Evolutionary conservation across 441 rosid species (phyloP).

Genomic region (Pelargonium myrrhifolium): DNA sequence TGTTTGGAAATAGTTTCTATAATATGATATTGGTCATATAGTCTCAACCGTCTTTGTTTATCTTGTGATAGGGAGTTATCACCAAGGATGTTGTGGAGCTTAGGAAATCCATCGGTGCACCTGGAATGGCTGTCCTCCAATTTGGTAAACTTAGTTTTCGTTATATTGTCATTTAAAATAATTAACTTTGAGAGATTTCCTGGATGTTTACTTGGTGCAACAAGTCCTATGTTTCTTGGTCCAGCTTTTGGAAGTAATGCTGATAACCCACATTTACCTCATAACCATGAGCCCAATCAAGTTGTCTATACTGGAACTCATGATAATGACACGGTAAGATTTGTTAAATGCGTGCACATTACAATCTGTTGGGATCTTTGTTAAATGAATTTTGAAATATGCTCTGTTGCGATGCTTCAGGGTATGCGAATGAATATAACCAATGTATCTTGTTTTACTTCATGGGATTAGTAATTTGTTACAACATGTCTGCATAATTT

Average conservation of each 20-base stretch:
- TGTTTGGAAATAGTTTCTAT: neutral
- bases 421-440: neutral
- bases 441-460: neutral
- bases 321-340: conserved; percentile 82
- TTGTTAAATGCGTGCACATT: conserved; percentile 11
- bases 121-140: conserved; percentile 98
- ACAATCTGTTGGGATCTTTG: neutral
- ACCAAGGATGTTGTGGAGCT: conserved; percentile 84
- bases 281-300: conserved; percentile 82
- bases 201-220: conserved; percentile 12
- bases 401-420: neutral
- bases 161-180: neutral
- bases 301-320: conserved; percentile 96
- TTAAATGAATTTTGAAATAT: neutral
- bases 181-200: neutral
- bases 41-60: neutral
- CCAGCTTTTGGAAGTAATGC: conserved; percentile 83
- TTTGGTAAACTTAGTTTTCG: conserved; percentile 46
- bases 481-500: neutral
- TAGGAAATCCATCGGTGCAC: conserved; percentile 78
- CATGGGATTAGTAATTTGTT: neutral
- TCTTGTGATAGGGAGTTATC: conserved; percentile 68
- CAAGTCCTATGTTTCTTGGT: conserved; percentile 15
- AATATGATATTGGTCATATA: neutral
- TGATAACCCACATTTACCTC: conserved; percentile 86